These are phyloP conservation scores for Daldinia grandis DNA, from an alignment of 495 filamentous ascomycete species.

Conservation along the genomic window DNA sequence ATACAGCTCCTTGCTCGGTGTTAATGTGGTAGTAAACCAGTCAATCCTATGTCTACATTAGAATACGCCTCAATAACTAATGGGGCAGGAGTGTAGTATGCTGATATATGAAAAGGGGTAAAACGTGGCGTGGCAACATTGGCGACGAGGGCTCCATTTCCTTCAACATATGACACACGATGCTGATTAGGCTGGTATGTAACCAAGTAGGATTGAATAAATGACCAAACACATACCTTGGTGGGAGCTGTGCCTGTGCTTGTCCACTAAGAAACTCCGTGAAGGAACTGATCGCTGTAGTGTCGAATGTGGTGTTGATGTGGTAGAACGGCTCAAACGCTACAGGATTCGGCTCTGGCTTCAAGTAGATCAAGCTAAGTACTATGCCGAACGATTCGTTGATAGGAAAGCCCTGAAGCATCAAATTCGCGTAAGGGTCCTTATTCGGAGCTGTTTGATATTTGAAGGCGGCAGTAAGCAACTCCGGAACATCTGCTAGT, in stretches of 20 bases:
- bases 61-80: not conserved
- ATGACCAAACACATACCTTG: not conserved
- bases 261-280: not conserved
- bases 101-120: not conserved
- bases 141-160: not conserved
- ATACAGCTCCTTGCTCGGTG: constrained; percentile 11
- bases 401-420: not conserved
- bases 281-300: not conserved
- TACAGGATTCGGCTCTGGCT: not conserved
- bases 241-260: not conserved
- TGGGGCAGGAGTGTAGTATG: not conserved
- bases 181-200: not conserved
- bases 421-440: constrained; percentile 14
- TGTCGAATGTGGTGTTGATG: not conserved
- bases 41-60: not conserved
- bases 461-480: not conserved
- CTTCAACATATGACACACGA: not conserved
- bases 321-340: constrained; percentile 18
- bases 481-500: not conserved
- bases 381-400: not conserved
- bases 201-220: not conserved
- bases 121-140: not conserved
- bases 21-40: not conserved
- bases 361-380: constrained; percentile 20
- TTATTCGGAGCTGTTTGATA: constrained; percentile 12